These are phyloP conservation scores for Rosa hybrid DNA, from an alignment of 331 rosid species.

Conservation along the genomic window DNA sequence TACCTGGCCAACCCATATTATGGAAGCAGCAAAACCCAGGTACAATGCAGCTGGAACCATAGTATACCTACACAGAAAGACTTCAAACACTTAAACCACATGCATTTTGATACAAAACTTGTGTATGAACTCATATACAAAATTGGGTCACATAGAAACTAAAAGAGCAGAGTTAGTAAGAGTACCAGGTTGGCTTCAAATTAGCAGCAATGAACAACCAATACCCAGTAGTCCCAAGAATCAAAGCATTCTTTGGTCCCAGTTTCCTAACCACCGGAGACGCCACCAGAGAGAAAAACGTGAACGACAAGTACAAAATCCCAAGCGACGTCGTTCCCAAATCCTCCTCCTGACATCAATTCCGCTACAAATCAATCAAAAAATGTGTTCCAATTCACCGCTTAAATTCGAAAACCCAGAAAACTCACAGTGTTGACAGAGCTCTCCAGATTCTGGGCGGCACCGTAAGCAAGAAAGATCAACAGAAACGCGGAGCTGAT, in stretches of 20 bases:
- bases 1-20: slow-evolving; percentile 93
- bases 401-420: neutral
- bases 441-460: slow-evolving; percentile 89
- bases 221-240: slow-evolving; percentile 87
- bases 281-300: slow-evolving; percentile 76
- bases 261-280: slow-evolving; percentile 74
- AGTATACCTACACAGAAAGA: slow-evolving; percentile 60
- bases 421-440: slow-evolving; percentile 72
- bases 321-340: slow-evolving; percentile 90
- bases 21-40: slow-evolving; percentile 85
- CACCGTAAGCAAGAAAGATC: slow-evolving; percentile 86
- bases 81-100: neutral
- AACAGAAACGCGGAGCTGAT: slow-evolving; percentile 68
- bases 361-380: neutral
- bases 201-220: slow-evolving; percentile 86
- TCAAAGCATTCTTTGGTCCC: slow-evolving; percentile 79
- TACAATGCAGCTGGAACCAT: slow-evolving; percentile 78
- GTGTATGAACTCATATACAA: neutral
- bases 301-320: slow-evolving; percentile 75
- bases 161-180: neutral
- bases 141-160: neutral
- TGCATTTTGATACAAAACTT: neutral
- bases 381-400: neutral
- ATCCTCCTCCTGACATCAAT: slow-evolving; percentile 58
- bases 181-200: slow-evolving; percentile 80